phyloP scores from a whole-genome alignment of 495 filamentous ascomycete species.

The Cenococcum geophilum region DNA sequence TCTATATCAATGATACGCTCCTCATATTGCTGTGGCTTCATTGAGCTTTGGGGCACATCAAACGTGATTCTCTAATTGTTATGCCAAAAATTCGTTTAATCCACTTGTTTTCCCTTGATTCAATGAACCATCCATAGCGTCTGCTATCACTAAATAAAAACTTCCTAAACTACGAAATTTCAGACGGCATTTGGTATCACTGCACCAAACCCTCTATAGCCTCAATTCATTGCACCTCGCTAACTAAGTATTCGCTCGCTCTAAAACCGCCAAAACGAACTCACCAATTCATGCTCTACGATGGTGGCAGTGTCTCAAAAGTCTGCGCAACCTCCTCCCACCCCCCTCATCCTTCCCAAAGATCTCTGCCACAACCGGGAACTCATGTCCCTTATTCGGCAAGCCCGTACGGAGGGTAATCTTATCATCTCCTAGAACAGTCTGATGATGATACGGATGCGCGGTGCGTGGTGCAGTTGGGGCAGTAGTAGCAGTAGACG shows the following conservation, averaged over 20 bases:
- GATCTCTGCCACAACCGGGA: conserved; percentile 28
- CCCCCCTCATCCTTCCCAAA: conserved; percentile 28
- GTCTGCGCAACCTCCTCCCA: conserved; percentile 31
- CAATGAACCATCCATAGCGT: too few relatives aligned
- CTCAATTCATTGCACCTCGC: neutral
- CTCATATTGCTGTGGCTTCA: too few relatives aligned
- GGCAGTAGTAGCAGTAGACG: conserved; percentile 51
- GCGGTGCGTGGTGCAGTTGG: conserved; percentile 44
- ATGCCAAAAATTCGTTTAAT: too few relatives aligned
- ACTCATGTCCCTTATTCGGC: conserved; percentile 32
- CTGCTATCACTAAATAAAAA: too few relatives aligned
- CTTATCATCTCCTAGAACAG: conserved; percentile 43
- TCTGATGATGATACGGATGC: conserved; percentile 50
- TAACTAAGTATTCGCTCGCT: neutral
- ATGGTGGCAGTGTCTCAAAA: conserved; percentile 26
- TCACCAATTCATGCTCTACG: conserved; percentile 25
- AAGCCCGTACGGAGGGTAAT: conserved; percentile 46
- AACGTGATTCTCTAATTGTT: too few relatives aligned
- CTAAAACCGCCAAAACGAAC: neutral
- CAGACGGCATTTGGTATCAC: neutral
- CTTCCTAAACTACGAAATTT: too few relatives aligned
- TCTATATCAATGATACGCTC: neutral
- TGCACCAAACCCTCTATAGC: neutral
- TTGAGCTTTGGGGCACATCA: too few relatives aligned
- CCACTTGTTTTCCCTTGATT: too few relatives aligned